phyloP scores from a whole-genome alignment of 2,329 filamentous ascomycete genomes.

The Dothideomycetidae sp. region DNA sequence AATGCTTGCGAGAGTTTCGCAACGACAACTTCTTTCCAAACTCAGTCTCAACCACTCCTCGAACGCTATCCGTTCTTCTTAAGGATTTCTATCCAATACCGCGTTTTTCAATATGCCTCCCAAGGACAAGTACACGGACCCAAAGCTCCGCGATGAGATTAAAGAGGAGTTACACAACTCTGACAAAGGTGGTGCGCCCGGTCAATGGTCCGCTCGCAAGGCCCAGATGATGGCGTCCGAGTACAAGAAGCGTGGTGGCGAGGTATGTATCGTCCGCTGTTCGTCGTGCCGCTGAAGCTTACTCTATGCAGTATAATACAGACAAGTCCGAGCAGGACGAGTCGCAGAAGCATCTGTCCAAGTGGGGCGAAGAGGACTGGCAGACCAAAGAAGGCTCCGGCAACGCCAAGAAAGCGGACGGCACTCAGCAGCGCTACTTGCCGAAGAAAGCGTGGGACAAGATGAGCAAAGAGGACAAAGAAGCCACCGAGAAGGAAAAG shows the following conservation, averaged over 20 bases:
- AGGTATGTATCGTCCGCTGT: slow-evolving; percentile 5
- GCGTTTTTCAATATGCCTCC: slow-evolving; percentile 25
- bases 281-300: background rate
- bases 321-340: slow-evolving; percentile 30
- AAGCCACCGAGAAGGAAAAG: slow-evolving; percentile 29
- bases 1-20: no score
- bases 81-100: no score
- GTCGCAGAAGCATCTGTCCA: slow-evolving; percentile 30
- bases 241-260: slow-evolving; percentile 32
- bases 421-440: slow-evolving; percentile 31
- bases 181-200: slow-evolving; percentile 34
- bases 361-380: slow-evolving; percentile 37
- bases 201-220: slow-evolving; percentile 37
- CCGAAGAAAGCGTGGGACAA: slow-evolving; percentile 36
- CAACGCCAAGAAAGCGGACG: slow-evolving; percentile 31
- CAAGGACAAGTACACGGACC: slow-evolving; percentile 35
- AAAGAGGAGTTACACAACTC: slow-evolving; percentile 33
- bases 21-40: no score
- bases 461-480: slow-evolving; percentile 32
- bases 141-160: slow-evolving; percentile 31
- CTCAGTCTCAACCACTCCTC: no score
- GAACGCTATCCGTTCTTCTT: no score
- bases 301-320: slow-evolving; percentile 26
- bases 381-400: slow-evolving; percentile 35
- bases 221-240: slow-evolving; percentile 18